Conservation (phyloP, 257 asterid genomes). For the Fraxinus quadrangulata region DNA sequence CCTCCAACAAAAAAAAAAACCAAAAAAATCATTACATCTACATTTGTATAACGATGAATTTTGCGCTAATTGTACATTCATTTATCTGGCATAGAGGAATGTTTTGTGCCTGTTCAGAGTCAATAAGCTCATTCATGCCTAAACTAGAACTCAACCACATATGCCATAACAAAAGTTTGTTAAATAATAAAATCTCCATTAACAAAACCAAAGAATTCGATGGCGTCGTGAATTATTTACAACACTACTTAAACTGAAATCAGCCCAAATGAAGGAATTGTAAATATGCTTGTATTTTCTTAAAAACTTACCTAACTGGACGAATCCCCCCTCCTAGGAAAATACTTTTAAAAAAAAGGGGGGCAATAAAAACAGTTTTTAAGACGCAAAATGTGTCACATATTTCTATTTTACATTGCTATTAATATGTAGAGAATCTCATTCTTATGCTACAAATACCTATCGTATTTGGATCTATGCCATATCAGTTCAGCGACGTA, state of each 20-base stretch:
- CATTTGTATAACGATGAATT: too few species aligned
- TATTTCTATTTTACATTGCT: too few species aligned
- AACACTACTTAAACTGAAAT: not conserved
- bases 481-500: not conserved
- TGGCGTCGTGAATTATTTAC: not conserved
- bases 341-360: too few species aligned
- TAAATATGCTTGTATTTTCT: not conserved
- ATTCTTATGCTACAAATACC: not conserved
- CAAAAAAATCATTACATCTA: too few species aligned
- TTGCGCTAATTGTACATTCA: too few species aligned
- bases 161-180: not conserved
- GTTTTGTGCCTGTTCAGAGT: too few species aligned
- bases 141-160: not conserved
- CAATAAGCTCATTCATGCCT: too few species aligned
- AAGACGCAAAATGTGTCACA: too few species aligned
- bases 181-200: not conserved
- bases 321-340: not conserved
- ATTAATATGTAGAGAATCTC: too few species aligned
- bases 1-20: too few species aligned
- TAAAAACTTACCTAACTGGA: not conserved
- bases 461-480: not conserved
- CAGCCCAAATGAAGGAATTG: not conserved
- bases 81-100: too few species aligned
- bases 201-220: not conserved
- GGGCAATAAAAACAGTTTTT: too few species aligned